Evolutionary conservation across 257 asterid genomes (phyloP), one percentile per base, ranked within the genome.

Genomic region (Ocimum tenuiflorum): DNA sequence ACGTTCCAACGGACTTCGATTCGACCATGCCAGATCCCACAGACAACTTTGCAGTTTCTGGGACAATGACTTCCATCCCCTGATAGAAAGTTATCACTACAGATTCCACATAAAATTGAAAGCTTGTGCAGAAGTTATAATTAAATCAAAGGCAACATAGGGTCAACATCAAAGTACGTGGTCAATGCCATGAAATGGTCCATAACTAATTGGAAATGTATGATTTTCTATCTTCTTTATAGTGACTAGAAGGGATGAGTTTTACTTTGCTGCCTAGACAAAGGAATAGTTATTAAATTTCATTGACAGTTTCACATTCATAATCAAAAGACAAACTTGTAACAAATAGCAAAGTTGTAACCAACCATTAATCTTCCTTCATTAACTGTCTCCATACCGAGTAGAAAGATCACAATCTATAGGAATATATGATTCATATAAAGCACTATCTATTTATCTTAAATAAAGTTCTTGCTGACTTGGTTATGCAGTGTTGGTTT

Each of bases 1-100:
- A 75, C 1, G 91, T 78, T 76, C 94, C 97, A 49, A 79, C 76
- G 1, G 91, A 85, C 75, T 83, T 89, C 38, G 96, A 81, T 51
- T 87, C 96, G 54, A 70, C 83, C 78, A 73, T 42, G 60, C 85
- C 85, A 69, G 88, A 69, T 61, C 80, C 82, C 62, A 79, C 70
- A 65, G 76, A 57, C 31, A 63, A 55, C 76, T 79, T 77, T 43
- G 80, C 71, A 66, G 77, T 77, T 63, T 89, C 96, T 29, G 86
- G 94, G 58, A 83, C 76, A 54, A 56, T 61, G 65, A 83, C 83
- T 77, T 87, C 94, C 85, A 78, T 80, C 71, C 77, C 91, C 96
- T 92, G 76, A 52, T 66, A 67, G 71, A 60, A 81, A 9, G 71
- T 54, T 17, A 70, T 11, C 29, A 23, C 52, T 27, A 27, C 2